Base-by-base conservation (phyloP, 352 stramenopile genomes). In the Saprolegnia parasitica region DNA sequence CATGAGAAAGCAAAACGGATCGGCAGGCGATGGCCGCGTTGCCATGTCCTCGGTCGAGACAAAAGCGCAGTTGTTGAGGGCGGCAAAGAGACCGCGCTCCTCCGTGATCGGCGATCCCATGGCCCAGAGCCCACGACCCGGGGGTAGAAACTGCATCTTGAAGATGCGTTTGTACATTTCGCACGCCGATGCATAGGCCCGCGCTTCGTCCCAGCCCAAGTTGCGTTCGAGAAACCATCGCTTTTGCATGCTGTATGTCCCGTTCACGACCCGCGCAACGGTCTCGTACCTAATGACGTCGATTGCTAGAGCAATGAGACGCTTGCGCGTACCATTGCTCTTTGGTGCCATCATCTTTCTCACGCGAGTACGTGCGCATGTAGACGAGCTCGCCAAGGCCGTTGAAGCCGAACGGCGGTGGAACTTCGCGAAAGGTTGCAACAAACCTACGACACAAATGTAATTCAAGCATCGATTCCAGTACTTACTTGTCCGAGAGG, bases 1-100 rank as follows among this genome's bases (percentile, higher is more conserved):
- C 93, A 98, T 98, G n/a, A 98, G 78, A 73, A 98, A 98, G 68
- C 86, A 96, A 67, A 98, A 98, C 1, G 93, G 90, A 54, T 88
- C 78, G 0, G 87, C 78, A 2, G 91, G 86, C 0, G 82, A 86
- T 11, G 65, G 32, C 10, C 87, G 58, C 66, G 88, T 64, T 0
- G 75, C 71, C 24, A 96, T 74, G 49, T 95, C 88, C 4, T 74
- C 74, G 0, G 92, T 98, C 20, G 84, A 96, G 5, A 98, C 90
- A 64, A 98, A 98, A 18, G 91, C 92, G 71, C 91, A 98, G 76
- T 98, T 98, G 77, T 98, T 98, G 21, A 98, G 78, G 21, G 92
- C 90, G 0, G 91, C 91, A 47, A 84, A 96, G 5, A 97, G 80
- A 18, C 76, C 74, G 32, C 89, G 82, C 20, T 88, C 81, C 50